phyloP scores from a whole-genome alignment of 139 green algal genomes.

The Yamagishiella unicocca region DNA sequence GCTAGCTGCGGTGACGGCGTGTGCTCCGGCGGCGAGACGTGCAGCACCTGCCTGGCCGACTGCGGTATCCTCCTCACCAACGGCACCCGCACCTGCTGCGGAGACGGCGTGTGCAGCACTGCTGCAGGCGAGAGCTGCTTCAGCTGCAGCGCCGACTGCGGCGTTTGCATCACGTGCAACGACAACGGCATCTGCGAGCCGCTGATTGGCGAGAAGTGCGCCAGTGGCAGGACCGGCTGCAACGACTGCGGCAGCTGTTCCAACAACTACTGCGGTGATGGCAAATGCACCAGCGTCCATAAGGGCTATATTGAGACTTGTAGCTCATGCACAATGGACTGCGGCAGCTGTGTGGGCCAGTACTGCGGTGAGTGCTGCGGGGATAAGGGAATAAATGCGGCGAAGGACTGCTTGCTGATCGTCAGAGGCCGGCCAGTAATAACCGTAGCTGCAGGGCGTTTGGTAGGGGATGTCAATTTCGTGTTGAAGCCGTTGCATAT shows the following conservation, averaged over 20 bases:
- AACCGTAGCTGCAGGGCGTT: too few relatives aligned
- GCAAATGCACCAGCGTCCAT: neutral
- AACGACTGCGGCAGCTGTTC: neutral
- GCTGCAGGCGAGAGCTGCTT: conserved; percentile 1
- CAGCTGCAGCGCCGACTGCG: conserved; percentile 13
- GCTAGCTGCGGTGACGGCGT: neutral
- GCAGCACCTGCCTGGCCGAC: conserved; percentile 5
- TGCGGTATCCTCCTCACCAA: neutral
- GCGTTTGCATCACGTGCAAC: conserved; percentile 15
- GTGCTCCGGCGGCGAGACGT: conserved; percentile 35
- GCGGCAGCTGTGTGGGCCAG: neutral
- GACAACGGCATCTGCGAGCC: conserved; percentile 13
- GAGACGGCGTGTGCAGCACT: neutral
- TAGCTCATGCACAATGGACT: neutral
- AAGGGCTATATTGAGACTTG: conserved; percentile 13
- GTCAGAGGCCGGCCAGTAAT: too few relatives aligned
- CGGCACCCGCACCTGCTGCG: conserved; percentile 16
- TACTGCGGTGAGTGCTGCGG: conserved; percentile 37
- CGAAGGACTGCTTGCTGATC: too few relatives aligned
- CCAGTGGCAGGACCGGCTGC: conserved; percentile 6
- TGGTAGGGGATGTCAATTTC: too few relatives aligned
- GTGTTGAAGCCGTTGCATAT: too few relatives aligned
- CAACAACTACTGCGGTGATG: conserved; percentile 3
- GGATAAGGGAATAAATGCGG: too few relatives aligned
- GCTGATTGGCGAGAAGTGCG: neutral